These are phyloP conservation scores for Cercospora zeina DNA, from an alignment of 2,329 filamentous ascomycete genomes.

Conservation along the genomic window DNA sequence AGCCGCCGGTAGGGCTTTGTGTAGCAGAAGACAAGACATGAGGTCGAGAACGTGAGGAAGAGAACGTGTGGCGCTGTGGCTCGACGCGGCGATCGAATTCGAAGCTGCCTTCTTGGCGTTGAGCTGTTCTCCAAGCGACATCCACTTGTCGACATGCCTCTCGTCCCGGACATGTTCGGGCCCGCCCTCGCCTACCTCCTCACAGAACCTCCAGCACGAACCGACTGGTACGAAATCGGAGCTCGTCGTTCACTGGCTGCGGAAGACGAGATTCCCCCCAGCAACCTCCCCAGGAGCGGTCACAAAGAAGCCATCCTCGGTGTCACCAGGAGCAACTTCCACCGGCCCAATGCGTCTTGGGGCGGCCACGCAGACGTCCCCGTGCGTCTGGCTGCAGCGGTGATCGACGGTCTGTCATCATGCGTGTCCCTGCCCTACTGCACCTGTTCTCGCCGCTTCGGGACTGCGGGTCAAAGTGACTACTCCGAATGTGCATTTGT, in stretches of 20 bases:
- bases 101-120: neutral
- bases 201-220: neutral
- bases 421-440: neutral
- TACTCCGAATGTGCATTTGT: neutral
- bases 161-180: neutral
- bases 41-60: neutral
- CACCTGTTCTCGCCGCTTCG: neutral
- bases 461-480: neutral
- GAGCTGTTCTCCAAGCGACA: neutral
- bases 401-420: constrained; percentile 2
- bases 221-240: neutral
- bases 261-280: neutral
- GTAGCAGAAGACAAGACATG: constrained; percentile 1
- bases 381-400: neutral
- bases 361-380: constrained; percentile 2
- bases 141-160: neutral
- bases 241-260: neutral
- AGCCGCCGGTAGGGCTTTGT: neutral
- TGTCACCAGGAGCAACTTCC: neutral
- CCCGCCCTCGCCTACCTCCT: neutral
- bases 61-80: neutral
- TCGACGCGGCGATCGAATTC: neutral
- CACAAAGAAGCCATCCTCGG: neutral
- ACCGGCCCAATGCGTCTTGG: neutral
- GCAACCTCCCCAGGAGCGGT: neutral